Base-by-base conservation (phyloP, 2,329 filamentous ascomycete species). In the Tetracladium maxilliforme region DNA sequence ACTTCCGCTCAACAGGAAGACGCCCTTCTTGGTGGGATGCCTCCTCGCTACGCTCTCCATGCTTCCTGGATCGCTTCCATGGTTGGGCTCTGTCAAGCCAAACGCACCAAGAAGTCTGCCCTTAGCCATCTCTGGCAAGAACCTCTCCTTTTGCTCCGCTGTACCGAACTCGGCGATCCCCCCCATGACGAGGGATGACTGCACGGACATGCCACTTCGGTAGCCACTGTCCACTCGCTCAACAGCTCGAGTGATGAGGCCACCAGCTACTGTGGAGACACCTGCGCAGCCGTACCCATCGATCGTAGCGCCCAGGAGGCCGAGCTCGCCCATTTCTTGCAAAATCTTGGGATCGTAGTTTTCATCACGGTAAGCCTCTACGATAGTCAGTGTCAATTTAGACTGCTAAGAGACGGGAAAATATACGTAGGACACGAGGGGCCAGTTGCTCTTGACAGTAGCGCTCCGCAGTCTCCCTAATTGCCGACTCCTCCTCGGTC, bases 211-310 rank as follows among this genome's bases (percentile, higher is more conserved):
- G 35, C 80, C 84, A 24, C 82, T 92, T 30, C 86, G 70, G 52
- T 92, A 93, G 24, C 84, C 86, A 32, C 81, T 90, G 47, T 93
- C 84, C 15, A 93, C 81, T 29, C 83, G 70, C 53, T 93, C 84
- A 11, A 93, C 82, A 34, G 86, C 84, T 44, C 83, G 71, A 12
- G 82, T 92, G 49, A 93, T 92, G 34, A 93, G 58, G 13, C 83
- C 84, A n/a, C 77, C 78, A 7, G 84, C 84, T 22, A 93, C 82
- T 27, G 76, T 86, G 35, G 80, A 87, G 14, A 81, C 79, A 27
- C 84, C 84, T 5, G 84, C 84, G 48, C 86, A 93, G 16, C 72
- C 84, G 42, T 92, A 90, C 11, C 84, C 86, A 34, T 87, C 59
- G 32, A 93, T 86, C 11, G 73, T 87, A 25, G 86, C 75, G 27